These are phyloP conservation scores for Bretschneidera sinensis DNA, from an alignment of 345 rosid species.

Conservation along the genomic window DNA sequence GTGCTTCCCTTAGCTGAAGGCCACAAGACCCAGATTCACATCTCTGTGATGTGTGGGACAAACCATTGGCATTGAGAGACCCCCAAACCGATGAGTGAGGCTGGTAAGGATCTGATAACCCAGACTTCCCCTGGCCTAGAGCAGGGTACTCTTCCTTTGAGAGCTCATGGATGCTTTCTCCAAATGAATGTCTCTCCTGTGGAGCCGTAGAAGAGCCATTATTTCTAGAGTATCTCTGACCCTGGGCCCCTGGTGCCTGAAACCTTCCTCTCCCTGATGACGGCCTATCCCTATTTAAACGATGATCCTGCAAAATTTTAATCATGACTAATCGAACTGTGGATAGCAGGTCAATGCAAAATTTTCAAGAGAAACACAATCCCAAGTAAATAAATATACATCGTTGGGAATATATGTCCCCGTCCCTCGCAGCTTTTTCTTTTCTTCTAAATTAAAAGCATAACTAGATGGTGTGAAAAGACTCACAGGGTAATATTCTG, in stretches of 20 bases:
- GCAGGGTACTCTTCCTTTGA: conserved; percentile 27
- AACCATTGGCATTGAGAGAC: conserved; percentile 13
- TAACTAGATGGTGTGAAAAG: background rate
- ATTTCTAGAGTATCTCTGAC: conserved; percentile 4
- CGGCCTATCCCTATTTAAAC: conserved; percentile 6
- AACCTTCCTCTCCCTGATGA: conserved; percentile 12
- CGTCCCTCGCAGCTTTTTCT: conserved; percentile 17
- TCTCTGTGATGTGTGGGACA: background rate
- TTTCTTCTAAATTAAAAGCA: conserved; percentile 13
- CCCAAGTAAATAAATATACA: conserved; percentile 14
- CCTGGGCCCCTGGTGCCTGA: conserved; percentile 1
- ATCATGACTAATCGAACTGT: background rate
- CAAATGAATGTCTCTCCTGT: conserved; percentile 1
- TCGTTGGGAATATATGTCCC: conserved; percentile 29
- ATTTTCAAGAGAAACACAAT: background rate
- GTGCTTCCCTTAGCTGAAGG: background rate
- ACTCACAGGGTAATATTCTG: conserved; percentile 1
- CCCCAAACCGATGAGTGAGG: conserved; percentile 18
- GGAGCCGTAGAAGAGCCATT: conserved; percentile 13
- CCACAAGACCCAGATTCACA: conserved; percentile 8
- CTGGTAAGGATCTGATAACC: background rate
- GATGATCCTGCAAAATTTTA: conserved; percentile 18
- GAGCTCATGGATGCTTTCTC: conserved; percentile 8
- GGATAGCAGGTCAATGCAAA: background rate
- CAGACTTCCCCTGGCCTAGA: conserved; percentile 21